Base-by-base conservation (phyloP, 139 green algal species). In the Chlorella sp. region DNA sequence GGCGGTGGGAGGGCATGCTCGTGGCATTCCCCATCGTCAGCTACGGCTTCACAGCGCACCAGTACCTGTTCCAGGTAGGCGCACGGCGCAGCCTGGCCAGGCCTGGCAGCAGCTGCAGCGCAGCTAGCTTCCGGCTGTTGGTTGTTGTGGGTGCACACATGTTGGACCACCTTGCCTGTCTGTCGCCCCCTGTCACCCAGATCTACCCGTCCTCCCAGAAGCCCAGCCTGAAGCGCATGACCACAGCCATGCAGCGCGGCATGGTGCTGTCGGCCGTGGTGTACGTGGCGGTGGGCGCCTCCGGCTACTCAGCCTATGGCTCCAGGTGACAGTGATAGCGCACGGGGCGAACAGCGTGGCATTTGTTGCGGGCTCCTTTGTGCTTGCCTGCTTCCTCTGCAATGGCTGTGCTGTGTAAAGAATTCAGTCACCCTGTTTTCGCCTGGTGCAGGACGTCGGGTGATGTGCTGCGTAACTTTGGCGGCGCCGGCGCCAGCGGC, bases 391-490 rank as follows among this genome's bases (percentile, higher is more conserved):
- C 34, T 19, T 22, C 40, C 22, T 32, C 24, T 34, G 69, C 40
- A 38, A 51, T 51, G 36, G 36, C 3, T 6, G n/a, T n/a, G n/a
- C 60, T 36, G 20, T 34, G 11, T 68, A 11, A n/a, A 1, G 26
- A 16, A 4, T 34, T 36, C 1, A 16, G 11, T 1, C 38, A 28
- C 69, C 22, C 74, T 20, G 48, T 32, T n/a, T 60, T 34, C 3
- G 22, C 6, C n/a, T 22, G 48, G 4, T 56, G 54, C 84, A 91
- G 87, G 73, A 94, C 89, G 9, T 46, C 81, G 40, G 94, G 94
- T 24, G 94, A 97, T 82, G 76, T 97, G 73, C 88, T 97, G 67
- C 89, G 94, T 14, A 97, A 97, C 89, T 89, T 97, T 54, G 93
- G 93, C 24, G 92, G 90, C n/a, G 58, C 84, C 20, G 43, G 87